Percentiles rank a stretch among this genome's conserved stretches.
Evolutionary conservation across 2,329 filamentous ascomycete species (phyloP).

Genomic region (Iodosphaeria phyllophila): DNA sequence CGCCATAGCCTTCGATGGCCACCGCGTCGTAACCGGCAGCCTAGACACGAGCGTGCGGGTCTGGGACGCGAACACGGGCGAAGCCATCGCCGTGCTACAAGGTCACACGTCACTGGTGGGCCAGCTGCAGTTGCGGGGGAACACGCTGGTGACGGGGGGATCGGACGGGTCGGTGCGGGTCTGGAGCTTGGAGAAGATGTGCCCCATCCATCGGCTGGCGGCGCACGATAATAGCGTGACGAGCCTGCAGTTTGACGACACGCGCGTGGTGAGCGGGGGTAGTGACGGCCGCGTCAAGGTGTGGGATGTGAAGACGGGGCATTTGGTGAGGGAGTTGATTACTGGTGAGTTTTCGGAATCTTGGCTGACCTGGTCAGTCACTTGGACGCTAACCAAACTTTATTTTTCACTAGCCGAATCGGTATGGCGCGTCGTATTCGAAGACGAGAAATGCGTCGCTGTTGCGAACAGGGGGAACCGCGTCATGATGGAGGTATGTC

Average conservation of each 20-base stretch:
- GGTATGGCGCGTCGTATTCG: constrained; percentile 95
- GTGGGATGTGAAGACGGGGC: constrained; percentile 87
- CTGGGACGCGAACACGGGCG: constrained; percentile 80
- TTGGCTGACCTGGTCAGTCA: too few relatives aligned
- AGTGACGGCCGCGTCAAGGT: constrained; percentile 97
- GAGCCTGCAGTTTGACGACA: constrained; percentile 92
- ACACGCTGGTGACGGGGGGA: constrained; percentile 88
- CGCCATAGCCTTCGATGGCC: constrained; percentile 91
- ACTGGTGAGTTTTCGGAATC: too few relatives aligned
- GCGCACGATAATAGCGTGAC: constrained; percentile 98
- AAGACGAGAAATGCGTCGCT: constrained; percentile 94
- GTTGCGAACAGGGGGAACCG: constrained; percentile 71
- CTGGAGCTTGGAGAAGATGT: constrained; percentile 83
- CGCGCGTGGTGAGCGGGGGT: constrained; percentile 83
- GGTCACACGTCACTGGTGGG: constrained; percentile 94
- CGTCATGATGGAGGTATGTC: constrained; percentile 89
- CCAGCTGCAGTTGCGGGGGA: constrained; percentile 85
- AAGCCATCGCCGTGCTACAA: constrained; percentile 80
- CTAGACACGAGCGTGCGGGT: constrained; percentile 93
- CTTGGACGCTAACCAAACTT: neutral
- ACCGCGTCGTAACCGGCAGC: constrained; percentile 83
- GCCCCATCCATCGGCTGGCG: constrained; percentile 81
- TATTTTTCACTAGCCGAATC: constrained; percentile 51
- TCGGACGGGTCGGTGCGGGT: constrained; percentile 92
- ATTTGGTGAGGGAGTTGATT: constrained; percentile 77